Base-by-base conservation (phyloP, 371 early-diverging fungal species). In the Rhizopus delemar region DNA sequence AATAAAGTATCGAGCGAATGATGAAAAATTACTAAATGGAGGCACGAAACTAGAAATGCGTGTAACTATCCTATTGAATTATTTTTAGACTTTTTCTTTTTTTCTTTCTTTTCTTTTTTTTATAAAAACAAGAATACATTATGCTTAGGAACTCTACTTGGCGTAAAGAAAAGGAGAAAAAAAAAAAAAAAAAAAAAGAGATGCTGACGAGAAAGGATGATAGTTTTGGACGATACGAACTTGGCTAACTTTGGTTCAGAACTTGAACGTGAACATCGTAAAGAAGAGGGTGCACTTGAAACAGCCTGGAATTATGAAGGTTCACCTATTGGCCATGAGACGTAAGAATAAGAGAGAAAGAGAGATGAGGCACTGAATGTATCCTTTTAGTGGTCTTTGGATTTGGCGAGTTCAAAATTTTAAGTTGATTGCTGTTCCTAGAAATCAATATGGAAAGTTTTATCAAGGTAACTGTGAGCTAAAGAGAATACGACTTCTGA, bases 331-430 rank as follows among this genome's bases (percentile, higher is more conserved):
- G 87, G 86, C 13, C 65, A 77, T 31, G 70, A 78, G 53, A 53
- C 68, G 84, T 82, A 63, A 60, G 35, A 35, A 11, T 13, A 28
- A 12, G 38, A 32, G 13, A 57, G 22, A 52, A n/a, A 31, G 39
- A 53, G 5, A 45, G 5, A 36, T n/a, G n/a, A n/a, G n/a, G n/a
- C n/a, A 43, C 15, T n/a, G 41, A 41, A 43, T n/a, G 15, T 0
- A 13, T 52, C 41, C 2, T 15, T 49, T 38, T 22, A 83, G 82
- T 39, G 92, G 92, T 35, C 72, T 91, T 51, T 80, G 84, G 76
- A 74, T 92, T 50, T 93, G 92, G 92, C 81, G 94, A 55, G 89
- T 93, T 50, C 91, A 92, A 68, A 73, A 86, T 62, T 93, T 93
- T 76, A 66, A 83, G 50, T 80, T 92, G 15, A 81, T 85, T 5